Conservation (phyloP, 495 filamentous ascomycete genomes). For the Talaromyces ruber region DNA sequence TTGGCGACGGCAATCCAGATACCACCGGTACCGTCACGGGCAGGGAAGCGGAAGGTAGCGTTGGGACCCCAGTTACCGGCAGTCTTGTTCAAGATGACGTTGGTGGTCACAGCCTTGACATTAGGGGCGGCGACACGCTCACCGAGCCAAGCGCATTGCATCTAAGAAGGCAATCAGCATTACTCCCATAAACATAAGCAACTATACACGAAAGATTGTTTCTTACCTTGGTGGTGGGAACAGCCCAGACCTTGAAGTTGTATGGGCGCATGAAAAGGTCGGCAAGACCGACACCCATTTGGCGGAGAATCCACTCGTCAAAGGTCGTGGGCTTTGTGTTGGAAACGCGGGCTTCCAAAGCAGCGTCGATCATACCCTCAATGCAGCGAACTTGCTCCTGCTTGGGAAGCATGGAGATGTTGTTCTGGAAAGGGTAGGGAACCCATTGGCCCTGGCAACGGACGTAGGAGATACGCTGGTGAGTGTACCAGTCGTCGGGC, state of each 20-base stretch:
- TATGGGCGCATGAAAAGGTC: conserved; percentile 99
- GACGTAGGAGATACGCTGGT: conserved; percentile 98
- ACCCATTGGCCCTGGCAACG: conserved; percentile 95
- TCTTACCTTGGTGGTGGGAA: conserved; percentile 87
- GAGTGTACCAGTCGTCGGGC: conserved; percentile 90
- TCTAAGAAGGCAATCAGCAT: conserved; percentile 42
- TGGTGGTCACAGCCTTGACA: conserved; percentile 89
- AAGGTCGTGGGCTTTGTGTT: conserved; percentile 92
- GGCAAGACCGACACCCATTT: conserved; percentile 82
- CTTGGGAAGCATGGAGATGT: conserved; percentile 97
- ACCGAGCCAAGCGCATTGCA: conserved; percentile 99
- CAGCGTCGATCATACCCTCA: conserved; percentile 94
- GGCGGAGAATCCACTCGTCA: conserved; percentile 96
- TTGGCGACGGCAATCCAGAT: conserved; percentile 98
- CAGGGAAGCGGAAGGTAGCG: conserved; percentile 96
- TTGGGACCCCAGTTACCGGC: conserved; percentile 99
- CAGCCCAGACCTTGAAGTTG: conserved; percentile 99
- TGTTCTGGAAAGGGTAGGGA: conserved; percentile 99
- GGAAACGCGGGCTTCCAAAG: conserved; percentile 73
- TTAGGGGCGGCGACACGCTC: conserved; percentile 98
- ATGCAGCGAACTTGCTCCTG: conserved; percentile 94
- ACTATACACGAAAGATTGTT: not conserved
- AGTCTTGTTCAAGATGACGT: conserved; percentile 91
- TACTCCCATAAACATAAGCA: not conserved
- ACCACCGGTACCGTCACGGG: conserved; percentile 87